Conservation (phyloP, 2,329 filamentous ascomycete genomes). For the Aspergillus pseudoglaucus region DNA sequence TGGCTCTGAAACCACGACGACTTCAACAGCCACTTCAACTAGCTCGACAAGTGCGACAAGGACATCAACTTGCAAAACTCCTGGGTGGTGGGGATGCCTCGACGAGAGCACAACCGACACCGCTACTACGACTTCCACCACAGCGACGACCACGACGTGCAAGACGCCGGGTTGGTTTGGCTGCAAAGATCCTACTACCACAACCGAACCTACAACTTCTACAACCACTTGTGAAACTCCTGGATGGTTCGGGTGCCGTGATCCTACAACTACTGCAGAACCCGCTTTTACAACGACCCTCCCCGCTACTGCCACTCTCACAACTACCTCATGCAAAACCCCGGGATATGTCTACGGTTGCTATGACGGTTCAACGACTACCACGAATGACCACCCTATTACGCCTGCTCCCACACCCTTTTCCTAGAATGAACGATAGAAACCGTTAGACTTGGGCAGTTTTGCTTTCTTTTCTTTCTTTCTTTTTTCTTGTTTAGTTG, state of each 20-base stretch:
- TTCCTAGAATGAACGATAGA: neutral
- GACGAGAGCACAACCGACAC: slow-evolving; percentile 43
- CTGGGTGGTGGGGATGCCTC: slow-evolving; percentile 76
- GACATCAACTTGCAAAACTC: slow-evolving; percentile 82
- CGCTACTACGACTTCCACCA: slow-evolving; percentile 26
- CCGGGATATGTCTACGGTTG: neutral
- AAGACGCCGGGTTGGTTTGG: slow-evolving; percentile 41
- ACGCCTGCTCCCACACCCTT: slow-evolving; percentile 24
- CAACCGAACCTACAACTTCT: slow-evolving; percentile 17
- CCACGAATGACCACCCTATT: slow-evolving; percentile 15
- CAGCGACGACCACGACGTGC: slow-evolving; percentile 33
- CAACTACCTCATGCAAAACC: neutral
- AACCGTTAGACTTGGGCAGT: neutral
- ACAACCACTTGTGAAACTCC: slow-evolving; percentile 43
- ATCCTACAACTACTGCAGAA: slow-evolving; percentile 33
- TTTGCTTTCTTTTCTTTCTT: neutral
- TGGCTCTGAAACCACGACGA: slow-evolving; percentile 68
- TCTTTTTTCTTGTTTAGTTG: neutral
- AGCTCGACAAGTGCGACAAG: slow-evolving; percentile 59
- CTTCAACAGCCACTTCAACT: slow-evolving; percentile 45
- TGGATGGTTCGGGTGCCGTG: slow-evolving; percentile 50
- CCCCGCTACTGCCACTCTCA: neutral
- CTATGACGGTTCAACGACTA: neutral
- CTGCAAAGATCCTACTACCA: slow-evolving; percentile 32
- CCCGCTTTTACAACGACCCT: slow-evolving; percentile 14